Base-by-base conservation (phyloP, 768 basidiomycete species). In the Suillus americanus region DNA sequence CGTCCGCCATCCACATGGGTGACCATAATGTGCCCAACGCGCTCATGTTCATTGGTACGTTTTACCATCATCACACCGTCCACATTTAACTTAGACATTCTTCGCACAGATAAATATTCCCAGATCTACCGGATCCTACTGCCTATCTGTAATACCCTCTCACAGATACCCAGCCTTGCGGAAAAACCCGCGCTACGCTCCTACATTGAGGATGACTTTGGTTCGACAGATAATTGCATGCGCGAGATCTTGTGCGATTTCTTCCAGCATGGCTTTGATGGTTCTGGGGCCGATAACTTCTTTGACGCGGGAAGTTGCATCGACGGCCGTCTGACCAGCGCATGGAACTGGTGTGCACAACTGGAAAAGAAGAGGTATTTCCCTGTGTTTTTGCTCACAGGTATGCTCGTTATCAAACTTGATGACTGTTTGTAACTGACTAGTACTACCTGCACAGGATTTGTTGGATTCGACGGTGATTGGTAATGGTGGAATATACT, bases 261-360 rank as follows among this genome's bases (percentile, higher is more conserved):
- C 80, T 94, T 94, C 78, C 81, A 89, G 56, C 93, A 95, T 69
- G 93, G 88, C 1, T 94, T 94, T 72, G 92, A 95, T 74, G 93
- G 93, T 1, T 92, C 90, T 30, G 93, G 93, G n/a, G 93, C 92
- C 3, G 92, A 94, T 72, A 94, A 92, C 74, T 94, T 92, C 79
- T 93, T 90, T 73, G 92, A 94, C 72, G 93, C 92, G 45, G 92
- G 93, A 20, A 92, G 90, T 28, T 86, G 84, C 69, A 94, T 94
- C 68, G 92, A 94, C 70, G 92, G 92, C 14, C 83, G 93, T 4
- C 75, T 95, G 70, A 95, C 93, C 37, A 93, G 91, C 74, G 93
- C 93, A 5, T 95, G 93, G 93, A 93, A 95, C 73, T 95, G 93
- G 93, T 95, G 93, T 78, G 87, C 88, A 57, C 83, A 82, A 54